Conservation (phyloP, 257 asterid genomes). For the Penstemon davidsonii region DNA sequence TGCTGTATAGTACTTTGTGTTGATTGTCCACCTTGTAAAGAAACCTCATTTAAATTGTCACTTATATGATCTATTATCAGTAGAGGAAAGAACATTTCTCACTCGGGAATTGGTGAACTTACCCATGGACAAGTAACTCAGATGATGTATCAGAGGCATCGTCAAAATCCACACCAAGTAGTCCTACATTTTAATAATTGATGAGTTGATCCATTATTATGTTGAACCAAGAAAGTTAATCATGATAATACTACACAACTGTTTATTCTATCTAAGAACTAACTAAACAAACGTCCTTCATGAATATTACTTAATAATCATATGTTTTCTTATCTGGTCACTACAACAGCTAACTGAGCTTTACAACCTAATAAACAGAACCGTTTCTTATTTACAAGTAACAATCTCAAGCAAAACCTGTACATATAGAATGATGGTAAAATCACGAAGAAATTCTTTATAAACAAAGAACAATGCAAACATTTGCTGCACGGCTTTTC, state of each 20-base stretch:
- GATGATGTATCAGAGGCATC: conserved; percentile 56
- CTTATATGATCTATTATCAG: conserved; percentile 17
- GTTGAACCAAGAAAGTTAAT: conserved; percentile 15
- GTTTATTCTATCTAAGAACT: background rate
- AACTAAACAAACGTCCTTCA: background rate
- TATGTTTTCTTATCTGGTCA: too few species aligned
- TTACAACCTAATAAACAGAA: background rate
- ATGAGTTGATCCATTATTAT: background rate
- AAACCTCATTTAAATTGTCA: conserved; percentile 24
- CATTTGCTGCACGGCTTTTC: background rate
- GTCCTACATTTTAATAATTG: conserved; percentile 42
- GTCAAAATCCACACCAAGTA: conserved; percentile 65
- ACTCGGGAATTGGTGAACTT: conserved; percentile 32
- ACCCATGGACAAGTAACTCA: conserved; percentile 66
- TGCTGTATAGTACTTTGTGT: conserved; percentile 86
- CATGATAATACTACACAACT: background rate
- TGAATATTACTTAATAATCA: too few species aligned
- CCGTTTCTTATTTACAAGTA: background rate
- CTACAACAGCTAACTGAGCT: background rate
- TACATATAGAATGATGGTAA: background rate
- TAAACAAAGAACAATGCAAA: conserved; percentile 2
- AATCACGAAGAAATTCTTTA: background rate
- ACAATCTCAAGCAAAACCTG: conserved; percentile 7
- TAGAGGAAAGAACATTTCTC: conserved; percentile 3
- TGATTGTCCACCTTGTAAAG: conserved; percentile 76